Evolutionary conservation across 495 filamentous ascomycete genomes (phyloP).

Genomic region (Hypoxylon rickii): DNA sequence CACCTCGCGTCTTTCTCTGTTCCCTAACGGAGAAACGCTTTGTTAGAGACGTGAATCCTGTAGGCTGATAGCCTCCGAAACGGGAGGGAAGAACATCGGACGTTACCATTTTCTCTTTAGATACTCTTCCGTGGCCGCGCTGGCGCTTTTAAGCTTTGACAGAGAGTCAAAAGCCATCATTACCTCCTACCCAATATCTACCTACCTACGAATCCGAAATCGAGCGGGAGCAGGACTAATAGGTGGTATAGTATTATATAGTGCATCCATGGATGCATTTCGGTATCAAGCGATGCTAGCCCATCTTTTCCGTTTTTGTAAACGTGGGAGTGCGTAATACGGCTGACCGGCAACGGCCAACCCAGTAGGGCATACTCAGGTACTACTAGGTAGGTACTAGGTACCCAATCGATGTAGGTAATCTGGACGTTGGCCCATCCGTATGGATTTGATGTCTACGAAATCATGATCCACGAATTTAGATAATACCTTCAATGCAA

Average conservation of each 20-base stretch:
- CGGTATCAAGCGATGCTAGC: neutral
- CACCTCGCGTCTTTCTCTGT: slow-evolving; percentile 7
- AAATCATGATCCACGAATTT: neutral
- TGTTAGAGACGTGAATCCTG: slow-evolving; percentile 5
- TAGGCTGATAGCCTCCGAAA: neutral
- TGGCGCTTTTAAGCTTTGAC: slow-evolving; percentile 18
- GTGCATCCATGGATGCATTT: too few species aligned
- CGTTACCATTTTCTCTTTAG: slow-evolving; percentile 31
- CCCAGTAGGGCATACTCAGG: too few species aligned
- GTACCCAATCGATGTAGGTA: too few species aligned
- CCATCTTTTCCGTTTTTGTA: neutral
- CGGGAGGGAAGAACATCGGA: neutral
- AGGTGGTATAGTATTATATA: too few species aligned
- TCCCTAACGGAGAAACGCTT: slow-evolving; percentile 2
- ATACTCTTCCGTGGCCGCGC: slow-evolving; percentile 18
- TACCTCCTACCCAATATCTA: neutral
- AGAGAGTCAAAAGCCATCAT: slow-evolving; percentile 27
- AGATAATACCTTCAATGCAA: too few species aligned
- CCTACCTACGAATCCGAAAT: too few species aligned
- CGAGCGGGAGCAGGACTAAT: neutral
- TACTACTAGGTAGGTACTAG: too few species aligned
- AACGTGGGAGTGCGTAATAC: neutral
- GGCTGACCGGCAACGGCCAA: too few species aligned
- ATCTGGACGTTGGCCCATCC: too few species aligned
- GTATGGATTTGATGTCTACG: neutral